Percentiles rank a stretch among this genome's conserved stretches.
Conservation (phyloP, 106 monocot genomes). For the Acanthochlamys bracteata region DNA sequence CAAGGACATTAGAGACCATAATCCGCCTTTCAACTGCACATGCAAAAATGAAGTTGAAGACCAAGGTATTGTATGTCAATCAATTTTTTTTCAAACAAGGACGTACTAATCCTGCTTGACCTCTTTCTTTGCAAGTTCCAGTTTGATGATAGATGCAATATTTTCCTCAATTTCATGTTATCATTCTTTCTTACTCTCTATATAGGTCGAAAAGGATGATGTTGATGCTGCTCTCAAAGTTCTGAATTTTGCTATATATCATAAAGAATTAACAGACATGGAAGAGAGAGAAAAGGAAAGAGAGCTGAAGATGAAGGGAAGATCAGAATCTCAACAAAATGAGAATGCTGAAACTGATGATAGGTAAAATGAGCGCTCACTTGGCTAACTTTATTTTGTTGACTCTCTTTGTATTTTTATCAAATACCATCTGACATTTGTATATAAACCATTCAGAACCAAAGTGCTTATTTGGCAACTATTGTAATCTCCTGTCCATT, state of each 20-base stretch:
- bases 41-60: slow-evolving; percentile 90
- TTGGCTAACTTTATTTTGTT: background rate
- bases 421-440: background rate
- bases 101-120: background rate
- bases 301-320: slow-evolving; percentile 69
- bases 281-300: slow-evolving; percentile 85
- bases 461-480: too few relatives aligned
- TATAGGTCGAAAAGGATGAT: slow-evolving; percentile 68
- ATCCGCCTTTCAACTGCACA: slow-evolving; percentile 97
- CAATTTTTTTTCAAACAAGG: too few relatives aligned
- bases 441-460: too few relatives aligned
- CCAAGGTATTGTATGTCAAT: slow-evolving; percentile 45
- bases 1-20: slow-evolving; percentile 95
- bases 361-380: slow-evolving; percentile 24
- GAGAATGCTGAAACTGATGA: slow-evolving; percentile 19
- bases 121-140: background rate
- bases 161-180: too few relatives aligned
- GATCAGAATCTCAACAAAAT: slow-evolving; percentile 61
- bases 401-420: background rate
- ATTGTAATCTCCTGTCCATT: too few relatives aligned
- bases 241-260: slow-evolving; percentile 94
- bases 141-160: too few relatives aligned
- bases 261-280: slow-evolving; percentile 94
- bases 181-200: background rate
- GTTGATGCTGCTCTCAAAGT: slow-evolving; percentile 86